phyloP scores from a whole-genome alignment of 768 basidiomycete species.

The Pulveroboletus ravenelii region DNA sequence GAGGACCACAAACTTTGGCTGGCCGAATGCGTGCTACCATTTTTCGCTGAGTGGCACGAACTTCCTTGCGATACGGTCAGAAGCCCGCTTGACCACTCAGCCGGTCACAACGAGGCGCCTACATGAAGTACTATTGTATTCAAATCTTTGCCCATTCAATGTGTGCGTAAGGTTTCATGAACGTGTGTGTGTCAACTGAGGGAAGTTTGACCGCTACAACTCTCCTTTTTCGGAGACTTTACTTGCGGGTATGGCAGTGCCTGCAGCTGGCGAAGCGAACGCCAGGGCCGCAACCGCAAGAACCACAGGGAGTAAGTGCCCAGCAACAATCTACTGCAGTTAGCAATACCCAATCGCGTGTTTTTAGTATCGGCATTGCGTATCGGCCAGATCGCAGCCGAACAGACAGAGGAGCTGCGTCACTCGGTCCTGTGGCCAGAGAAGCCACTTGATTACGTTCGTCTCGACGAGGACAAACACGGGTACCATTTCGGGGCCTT shows the following conservation, averaged over 20 bases:
- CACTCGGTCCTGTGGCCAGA: conserved; percentile 58
- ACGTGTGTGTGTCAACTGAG: too few species aligned
- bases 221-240: background rate
- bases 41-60: too few species aligned
- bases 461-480: conserved; percentile 46
- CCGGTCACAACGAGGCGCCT: too few species aligned
- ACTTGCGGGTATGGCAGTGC: conserved; percentile 1
- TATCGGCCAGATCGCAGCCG: conserved; percentile 34
- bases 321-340: background rate
- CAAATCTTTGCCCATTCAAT: too few species aligned
- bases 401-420: conserved; percentile 46
- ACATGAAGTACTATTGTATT: too few species aligned
- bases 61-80: too few species aligned
- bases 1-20: too few species aligned
- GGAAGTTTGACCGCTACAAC: too few species aligned
- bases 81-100: too few species aligned
- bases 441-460: conserved; percentile 44
- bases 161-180: too few species aligned
- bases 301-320: conserved; percentile 12
- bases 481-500: conserved; percentile 58
- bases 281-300: background rate
- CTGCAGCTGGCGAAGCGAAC: conserved; percentile 5
- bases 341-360: background rate
- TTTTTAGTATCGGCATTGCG: conserved; percentile 10
- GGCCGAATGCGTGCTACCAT: too few species aligned